A percentile compares a stretch with the other conserved stretches of the same genome.
Evolutionary conservation across 495 filamentous ascomycete genomes (phyloP).

Genomic region (Penicillium antarcticum): DNA sequence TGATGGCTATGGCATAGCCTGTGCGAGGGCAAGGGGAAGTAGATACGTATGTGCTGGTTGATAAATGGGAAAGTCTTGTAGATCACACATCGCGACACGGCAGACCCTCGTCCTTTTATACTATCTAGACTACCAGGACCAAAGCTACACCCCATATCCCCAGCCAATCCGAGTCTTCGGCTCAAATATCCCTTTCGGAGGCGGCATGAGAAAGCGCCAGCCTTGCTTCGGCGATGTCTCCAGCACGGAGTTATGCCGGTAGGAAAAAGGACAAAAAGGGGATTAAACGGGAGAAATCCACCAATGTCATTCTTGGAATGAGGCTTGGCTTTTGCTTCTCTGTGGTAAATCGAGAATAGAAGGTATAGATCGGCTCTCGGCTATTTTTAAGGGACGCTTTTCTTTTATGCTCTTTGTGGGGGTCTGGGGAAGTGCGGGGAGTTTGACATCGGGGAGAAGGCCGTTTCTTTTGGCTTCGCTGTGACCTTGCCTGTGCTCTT

Average conservation of each 20-base stretch:
- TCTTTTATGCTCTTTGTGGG: not conserved
- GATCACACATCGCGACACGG: not conserved
- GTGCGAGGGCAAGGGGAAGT: not conserved
- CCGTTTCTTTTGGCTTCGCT: not conserved
- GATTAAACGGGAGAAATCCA: not conserved
- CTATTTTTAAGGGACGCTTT: not conserved
- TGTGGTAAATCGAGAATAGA: no score
- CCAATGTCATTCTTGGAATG: not conserved
- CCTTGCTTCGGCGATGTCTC: not conserved
- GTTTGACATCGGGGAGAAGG: not conserved
- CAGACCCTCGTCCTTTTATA: not conserved
- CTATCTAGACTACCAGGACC: no score
- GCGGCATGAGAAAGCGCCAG: slow-evolving; percentile 3
- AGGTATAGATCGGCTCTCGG: not conserved
- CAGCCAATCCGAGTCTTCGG: not conserved
- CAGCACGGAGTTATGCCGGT: not conserved
- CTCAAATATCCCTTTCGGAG: not conserved
- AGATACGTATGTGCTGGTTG: not conserved
- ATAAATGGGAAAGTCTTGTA: not conserved
- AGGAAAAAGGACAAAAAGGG: not conserved
- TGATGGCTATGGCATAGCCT: not conserved
- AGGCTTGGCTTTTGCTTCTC: no score
- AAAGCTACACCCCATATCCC: not conserved
- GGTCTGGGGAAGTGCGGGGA: not conserved
- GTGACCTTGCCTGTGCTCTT: not conserved